Base-by-base conservation (phyloP, 208 protist species). In the Vickermania ingenoplastis region DNA sequence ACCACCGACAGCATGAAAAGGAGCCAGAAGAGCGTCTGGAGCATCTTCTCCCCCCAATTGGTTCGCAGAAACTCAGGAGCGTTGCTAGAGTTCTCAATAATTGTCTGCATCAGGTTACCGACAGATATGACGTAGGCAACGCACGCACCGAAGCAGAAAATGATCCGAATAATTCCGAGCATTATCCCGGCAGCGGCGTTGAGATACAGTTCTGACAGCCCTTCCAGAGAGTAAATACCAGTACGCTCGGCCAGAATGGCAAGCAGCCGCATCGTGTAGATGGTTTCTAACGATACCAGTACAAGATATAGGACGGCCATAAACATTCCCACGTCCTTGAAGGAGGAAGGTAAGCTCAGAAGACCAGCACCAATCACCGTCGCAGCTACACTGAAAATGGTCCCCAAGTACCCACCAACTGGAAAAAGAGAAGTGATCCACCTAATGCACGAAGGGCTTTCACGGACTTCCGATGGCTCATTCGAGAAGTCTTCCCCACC, bases 1-100 rank as follows among this genome's bases (percentile, higher is more conserved):
- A 63, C 74, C 53, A 89, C 13, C 5, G 86, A 82, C 1, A 90
- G 66, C 25, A 92, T 92, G 52, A 59, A 70, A 23, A 79, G 53
- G 0, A 85, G 59, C 76, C 71, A 89, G 1, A 89, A 36, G 49
- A 73, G 29, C 17, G 67, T 62, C 11, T 63, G 75, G 24, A 89
- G 59, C 21, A 85, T 52, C 4, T 70, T 68, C 52, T 74, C 72
- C 5, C 74, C 77, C 0, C 52, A 55, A 21, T 53, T 68, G 11
- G 30, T 64, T 2, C 54, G 54, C 13, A 73, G 41, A 29, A 69
- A 79, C 24, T 60, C 36, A 27, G 2, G 48, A 52, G 55, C 63
- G 54, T 53, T 62, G 27, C 14, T 45, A n/a, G n/a, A n/a, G 14
- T 69, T 27, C 0, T 64, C 61, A 14, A 83, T 27, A 41, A 88